These are phyloP conservation scores for Hortaea werneckii DNA, from an alignment of 2,329 filamentous ascomycete genomes.

Conservation along the genomic window DNA sequence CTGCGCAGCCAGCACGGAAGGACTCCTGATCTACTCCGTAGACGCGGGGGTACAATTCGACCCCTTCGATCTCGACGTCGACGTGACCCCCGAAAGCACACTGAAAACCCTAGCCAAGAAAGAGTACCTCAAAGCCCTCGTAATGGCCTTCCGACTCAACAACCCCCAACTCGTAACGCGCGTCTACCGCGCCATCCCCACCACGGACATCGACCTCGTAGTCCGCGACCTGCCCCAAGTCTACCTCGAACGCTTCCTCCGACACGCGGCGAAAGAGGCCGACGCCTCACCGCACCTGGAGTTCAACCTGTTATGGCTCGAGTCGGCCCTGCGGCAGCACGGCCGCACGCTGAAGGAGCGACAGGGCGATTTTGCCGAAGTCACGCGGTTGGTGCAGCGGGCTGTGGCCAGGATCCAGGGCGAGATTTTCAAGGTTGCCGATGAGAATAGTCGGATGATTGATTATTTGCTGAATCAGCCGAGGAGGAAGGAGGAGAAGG, in stretches of 20 bases:
- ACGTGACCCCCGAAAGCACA: conserved; percentile 70
- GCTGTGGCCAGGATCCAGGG: conserved; percentile 71
- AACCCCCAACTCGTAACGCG: conserved; percentile 69
- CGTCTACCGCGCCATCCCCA: conserved; percentile 76
- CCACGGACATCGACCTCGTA: conserved; percentile 63
- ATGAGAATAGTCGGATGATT: conserved; percentile 81
- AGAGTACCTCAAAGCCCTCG: conserved; percentile 81
- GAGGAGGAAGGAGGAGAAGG: neutral
- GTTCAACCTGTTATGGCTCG: conserved; percentile 89
- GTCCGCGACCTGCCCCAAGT: conserved; percentile 71
- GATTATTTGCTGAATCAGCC: conserved; percentile 57
- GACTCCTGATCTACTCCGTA: conserved; percentile 83
- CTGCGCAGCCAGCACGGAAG: conserved; percentile 90
- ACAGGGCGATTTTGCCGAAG: conserved; percentile 67
- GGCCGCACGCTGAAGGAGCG: conserved; percentile 78
- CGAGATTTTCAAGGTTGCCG: conserved; percentile 71
- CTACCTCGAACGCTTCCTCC: conserved; percentile 74
- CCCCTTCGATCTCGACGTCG: conserved; percentile 90
- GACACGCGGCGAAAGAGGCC: conserved; percentile 77
- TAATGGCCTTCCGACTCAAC: conserved; percentile 96
- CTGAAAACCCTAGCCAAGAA: conserved; percentile 60
- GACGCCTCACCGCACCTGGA: conserved; percentile 90
- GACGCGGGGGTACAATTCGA: conserved; percentile 81
- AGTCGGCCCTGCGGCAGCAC: conserved; percentile 68
- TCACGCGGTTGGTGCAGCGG: conserved; percentile 71